These are phyloP conservation scores for Eucalyptus regnans DNA, from an alignment of 345 rosid species.

Conservation along the genomic window DNA sequence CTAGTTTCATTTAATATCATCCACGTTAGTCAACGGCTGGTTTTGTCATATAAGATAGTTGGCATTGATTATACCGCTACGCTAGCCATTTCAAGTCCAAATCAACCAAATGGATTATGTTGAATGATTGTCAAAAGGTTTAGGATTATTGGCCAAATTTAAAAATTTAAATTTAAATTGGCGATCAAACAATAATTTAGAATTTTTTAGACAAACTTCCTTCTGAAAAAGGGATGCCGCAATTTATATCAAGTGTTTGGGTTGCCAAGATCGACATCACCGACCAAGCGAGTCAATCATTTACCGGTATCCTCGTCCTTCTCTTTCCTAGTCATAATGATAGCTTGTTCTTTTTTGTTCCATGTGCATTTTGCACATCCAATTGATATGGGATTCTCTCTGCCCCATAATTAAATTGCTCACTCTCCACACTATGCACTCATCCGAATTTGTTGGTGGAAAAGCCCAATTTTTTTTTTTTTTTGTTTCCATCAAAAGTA, in stretches of 20 bases:
- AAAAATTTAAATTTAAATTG: neutral
- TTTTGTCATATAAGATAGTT: neutral
- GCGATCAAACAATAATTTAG: neutral
- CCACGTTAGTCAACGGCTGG: fast-evolving
- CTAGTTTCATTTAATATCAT: neutral
- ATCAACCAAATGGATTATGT: neutral
- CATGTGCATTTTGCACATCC: neutral
- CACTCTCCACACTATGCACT: neutral
- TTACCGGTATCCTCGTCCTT: neutral
- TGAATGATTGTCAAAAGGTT: neutral
- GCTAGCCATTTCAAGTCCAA: neutral
- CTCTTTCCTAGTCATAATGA: neutral
- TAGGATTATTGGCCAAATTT: neutral
- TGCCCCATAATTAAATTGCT: neutral
- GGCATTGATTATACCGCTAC: fast-evolving
- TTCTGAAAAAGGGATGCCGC: neutral
- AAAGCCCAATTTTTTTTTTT: neutral
- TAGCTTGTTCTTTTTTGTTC: neutral
- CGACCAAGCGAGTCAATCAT: neutral
- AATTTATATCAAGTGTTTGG: neutral
- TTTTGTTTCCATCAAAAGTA: neutral
- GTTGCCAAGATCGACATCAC: neutral
- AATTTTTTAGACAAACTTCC: neutral
- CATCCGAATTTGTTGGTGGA: neutral
- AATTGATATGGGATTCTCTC: neutral